Conservation (phyloP, 1,284 basidiomycete species). For the Stereum hirsutum region DNA sequence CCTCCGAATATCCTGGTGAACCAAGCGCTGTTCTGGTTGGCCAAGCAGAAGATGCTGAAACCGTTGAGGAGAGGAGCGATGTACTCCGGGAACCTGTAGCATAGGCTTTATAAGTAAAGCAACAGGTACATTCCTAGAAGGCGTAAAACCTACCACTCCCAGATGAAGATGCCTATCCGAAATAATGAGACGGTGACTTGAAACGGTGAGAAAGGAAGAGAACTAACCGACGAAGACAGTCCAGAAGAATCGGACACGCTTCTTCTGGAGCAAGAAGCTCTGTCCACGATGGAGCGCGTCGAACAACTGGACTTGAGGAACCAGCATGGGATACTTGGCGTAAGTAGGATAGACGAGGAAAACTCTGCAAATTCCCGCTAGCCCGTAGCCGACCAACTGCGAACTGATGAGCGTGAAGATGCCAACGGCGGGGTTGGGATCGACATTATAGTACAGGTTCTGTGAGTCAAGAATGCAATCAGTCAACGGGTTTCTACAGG, state of each 20-base stretch:
- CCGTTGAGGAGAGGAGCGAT: constrained; percentile 7
- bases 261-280: not conserved
- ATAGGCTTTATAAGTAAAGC: too few relatives aligned
- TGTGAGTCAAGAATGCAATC: too few relatives aligned
- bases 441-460: not conserved
- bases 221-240: constrained; percentile 12
- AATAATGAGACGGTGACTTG: too few relatives aligned
- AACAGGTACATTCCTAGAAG: too few relatives aligned
- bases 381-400: not conserved
- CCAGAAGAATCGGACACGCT: constrained; percentile 14
- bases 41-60: constrained; percentile 15
- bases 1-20: constrained; percentile 18
- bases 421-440: not conserved
- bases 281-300: not conserved
- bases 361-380: constrained; percentile 28
- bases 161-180: constrained; percentile 11
- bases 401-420: not conserved
- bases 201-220: too few relatives aligned
- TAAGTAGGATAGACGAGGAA: constrained; percentile 7
- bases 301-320: constrained; percentile 14
- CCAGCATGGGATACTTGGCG: constrained; percentile 7
- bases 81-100: constrained; percentile 13
- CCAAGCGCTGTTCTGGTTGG: constrained; percentile 11
- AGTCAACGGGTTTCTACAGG: too few relatives aligned
- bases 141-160: too few relatives aligned